Base-by-base conservation (phyloP, 2,329 filamentous ascomycete genomes). In the Taxawa tesnikishii region DNA sequence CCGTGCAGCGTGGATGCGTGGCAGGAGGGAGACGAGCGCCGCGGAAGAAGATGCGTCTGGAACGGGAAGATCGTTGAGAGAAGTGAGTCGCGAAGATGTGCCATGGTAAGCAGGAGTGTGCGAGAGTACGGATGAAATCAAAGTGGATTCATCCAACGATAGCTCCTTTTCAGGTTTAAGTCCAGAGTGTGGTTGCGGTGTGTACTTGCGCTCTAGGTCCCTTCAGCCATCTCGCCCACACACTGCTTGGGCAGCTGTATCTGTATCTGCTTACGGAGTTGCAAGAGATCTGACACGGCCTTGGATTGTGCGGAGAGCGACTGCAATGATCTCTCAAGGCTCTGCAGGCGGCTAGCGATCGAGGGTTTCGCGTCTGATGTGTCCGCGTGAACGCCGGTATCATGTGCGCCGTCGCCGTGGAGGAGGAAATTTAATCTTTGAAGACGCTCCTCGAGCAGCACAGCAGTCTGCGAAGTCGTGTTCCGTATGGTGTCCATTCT, bases 1-100 rank as follows among this genome's bases (percentile, higher is more conserved):
- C 40, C 73, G 69, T 12, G 74, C 56, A 13, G 66, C 69, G 42
- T 68, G 69, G 59, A 84, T 77, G 28, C 75, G 66, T 6, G 75
- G 73, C 23, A 65, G 54, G 28, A 81, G 58, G 2, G 65, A 59
- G 3, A 75, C 67, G 5, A 84, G 59, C 21, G 61, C 59, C 4
- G 72, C 65, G 44, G 63, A 58, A 16, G 53, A 47, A 18, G 56
- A 50, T 3, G 61, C 50, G 15, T 58, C 53, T 4, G 62, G 60
- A 7, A 67, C 43, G 3, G 52, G 52, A 31, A 60, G 54, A 41
- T 63, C 58, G 18, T 59, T 48, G 15, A 67, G 51, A 2, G 60
- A 55, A 16, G 58, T 56, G 19, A 67, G 53, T 25, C 62, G 58
- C 2, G 58, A 57, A 6, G 60, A 56, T 1, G 51, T 54, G 10